Evolutionary conservation across 495 filamentous ascomycete genomes (phyloP), one percentile per base, ranked within the genome.

Genomic region (Beverwykella pulmonaria): DNA sequence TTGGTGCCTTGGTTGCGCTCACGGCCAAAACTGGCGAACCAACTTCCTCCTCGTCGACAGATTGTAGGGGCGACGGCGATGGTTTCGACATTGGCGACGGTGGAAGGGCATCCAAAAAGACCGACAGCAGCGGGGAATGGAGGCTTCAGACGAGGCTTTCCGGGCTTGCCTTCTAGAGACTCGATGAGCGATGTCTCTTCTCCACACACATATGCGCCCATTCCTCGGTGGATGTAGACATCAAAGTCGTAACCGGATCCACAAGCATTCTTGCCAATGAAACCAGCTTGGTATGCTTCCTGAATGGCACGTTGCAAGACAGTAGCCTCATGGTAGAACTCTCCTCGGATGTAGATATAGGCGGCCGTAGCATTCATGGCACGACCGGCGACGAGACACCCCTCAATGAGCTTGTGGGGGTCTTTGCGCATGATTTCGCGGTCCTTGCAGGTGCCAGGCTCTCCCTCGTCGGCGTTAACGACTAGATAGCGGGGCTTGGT

Each of bases 401-500:
- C 94, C 81, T 98, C 94, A 69, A 98, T 83, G 62, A 98, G 88
- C 83, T 98, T 98, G 82, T 98, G 94, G 48, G 94, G 94, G 76
- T 98, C 95, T 79, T 98, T 98, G 77, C 94, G 92, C 93, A 98
- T 98, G 74, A 98, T 98, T 79, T 98, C 95, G 75, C 94, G 90
- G 78, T 98, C 94, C 81, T 98, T 98, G 88, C 94, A 98, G 32
- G 94, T 98, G 75, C 94, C 94, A 9, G 94, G 94, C 79, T 98
- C 94, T 75, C 94, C 94, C 83, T 98, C 94, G 76, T 98, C 94
- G 69, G 94, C 94, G 73, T 98, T 98, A 81, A 98, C 90, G 55
- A 98, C 92, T 46, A 98, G 83, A 73, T 98, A 98, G 61, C 94
- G 87, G 63, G 95, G 95, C 77, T 95, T 93, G 59, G 83, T 92